Conservation (phyloP, 2,329 filamentous ascomycete species). For the Metarhizium rileyi region DNA sequence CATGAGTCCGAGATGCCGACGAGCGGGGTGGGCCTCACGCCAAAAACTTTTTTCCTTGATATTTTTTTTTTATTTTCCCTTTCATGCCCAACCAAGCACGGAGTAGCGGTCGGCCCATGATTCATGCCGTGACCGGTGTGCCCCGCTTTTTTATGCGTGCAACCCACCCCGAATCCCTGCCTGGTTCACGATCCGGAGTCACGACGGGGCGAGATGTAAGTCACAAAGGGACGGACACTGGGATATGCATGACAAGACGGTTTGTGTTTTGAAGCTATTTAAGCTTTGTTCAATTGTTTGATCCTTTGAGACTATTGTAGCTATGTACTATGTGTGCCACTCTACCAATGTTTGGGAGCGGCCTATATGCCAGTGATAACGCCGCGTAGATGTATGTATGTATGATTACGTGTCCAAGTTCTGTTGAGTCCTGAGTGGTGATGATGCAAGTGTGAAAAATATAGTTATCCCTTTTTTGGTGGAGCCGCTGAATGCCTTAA, state of each 20-base stretch:
- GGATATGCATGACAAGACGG: not conserved
- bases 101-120: not conserved
- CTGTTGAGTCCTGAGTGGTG: conserved; percentile 9
- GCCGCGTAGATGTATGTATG: too few relatives aligned
- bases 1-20: conserved; percentile 14
- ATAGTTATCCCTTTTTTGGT: conserved; percentile 6
- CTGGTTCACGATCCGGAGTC: too few relatives aligned
- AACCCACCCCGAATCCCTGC: too few relatives aligned
- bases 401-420: too few relatives aligned
- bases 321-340: not conserved
- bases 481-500: conserved; percentile 16
- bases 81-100: too few relatives aligned
- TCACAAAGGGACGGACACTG: too few relatives aligned
- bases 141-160: conserved; percentile 1
- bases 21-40: conserved; percentile 9
- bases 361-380: not conserved
- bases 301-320: not conserved
- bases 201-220: too few relatives aligned
- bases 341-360: conserved; percentile 3
- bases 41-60: conserved; percentile 5
- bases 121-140: conserved; percentile 2
- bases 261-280: not conserved
- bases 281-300: conserved; percentile 6
- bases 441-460: conserved; percentile 1
- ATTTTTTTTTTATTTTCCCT: not conserved